Evolutionary conservation across 2,329 filamentous ascomycete species (phyloP).

Genomic region (Cercospora sojina): DNA sequence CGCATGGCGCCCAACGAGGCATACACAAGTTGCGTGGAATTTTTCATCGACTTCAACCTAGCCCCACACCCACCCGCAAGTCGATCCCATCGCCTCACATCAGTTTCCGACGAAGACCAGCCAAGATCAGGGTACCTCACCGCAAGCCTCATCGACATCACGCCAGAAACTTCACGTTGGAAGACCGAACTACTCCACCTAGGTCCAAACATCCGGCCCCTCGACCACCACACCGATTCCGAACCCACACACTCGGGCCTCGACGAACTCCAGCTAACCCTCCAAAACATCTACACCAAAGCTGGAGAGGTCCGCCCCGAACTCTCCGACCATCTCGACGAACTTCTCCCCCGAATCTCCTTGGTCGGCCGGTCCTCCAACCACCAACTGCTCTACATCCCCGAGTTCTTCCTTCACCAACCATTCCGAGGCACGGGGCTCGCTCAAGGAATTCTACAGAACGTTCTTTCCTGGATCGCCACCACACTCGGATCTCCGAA

Average conservation of each 20-base stretch:
- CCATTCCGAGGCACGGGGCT: not conserved
- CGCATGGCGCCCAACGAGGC: not conserved
- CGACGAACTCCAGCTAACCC: not conserved
- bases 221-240: not conserved
- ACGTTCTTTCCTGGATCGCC: not conserved
- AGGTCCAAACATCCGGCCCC: not conserved
- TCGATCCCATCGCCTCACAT: no score
- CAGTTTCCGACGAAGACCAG: not conserved
- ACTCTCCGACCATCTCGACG: not conserved
- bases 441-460: not conserved
- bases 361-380: not conserved
- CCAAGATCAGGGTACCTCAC: not conserved
- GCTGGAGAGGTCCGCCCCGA: not conserved
- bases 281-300: conserved; percentile 8
- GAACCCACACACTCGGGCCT: not conserved
- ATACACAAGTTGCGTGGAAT: not conserved
- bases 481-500: not conserved
- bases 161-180: not conserved
- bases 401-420: not conserved
- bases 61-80: no score
- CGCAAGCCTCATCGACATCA: not conserved
- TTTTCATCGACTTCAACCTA: no score
- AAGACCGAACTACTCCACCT: not conserved
- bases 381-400: not conserved
- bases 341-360: not conserved